Evolutionary conservation across 495 filamentous ascomycete genomes (phyloP).

Genomic region (Schizothecium vesticola): DNA sequence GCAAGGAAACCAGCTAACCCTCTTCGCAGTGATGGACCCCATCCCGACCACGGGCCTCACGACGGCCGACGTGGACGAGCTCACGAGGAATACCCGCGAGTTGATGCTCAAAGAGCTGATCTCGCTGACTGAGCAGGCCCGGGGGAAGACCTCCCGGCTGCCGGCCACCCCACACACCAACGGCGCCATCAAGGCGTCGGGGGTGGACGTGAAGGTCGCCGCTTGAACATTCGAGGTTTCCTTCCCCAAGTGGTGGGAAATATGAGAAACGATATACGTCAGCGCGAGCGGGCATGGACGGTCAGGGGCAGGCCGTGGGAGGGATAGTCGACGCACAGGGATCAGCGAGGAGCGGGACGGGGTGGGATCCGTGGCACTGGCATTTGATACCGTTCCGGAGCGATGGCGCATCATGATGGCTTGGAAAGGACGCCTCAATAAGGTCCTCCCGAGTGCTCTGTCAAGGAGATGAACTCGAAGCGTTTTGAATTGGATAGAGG

Average conservation of each 20-base stretch:
- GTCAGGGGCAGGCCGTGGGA: not conserved
- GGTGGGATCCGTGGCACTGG: not conserved
- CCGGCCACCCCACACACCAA: not conserved
- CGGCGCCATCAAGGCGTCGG: conserved; percentile 21
- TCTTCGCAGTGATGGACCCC: conserved; percentile 65
- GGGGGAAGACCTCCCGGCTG: conserved; percentile 4
- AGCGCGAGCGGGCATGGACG: not conserved
- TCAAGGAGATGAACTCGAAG: not conserved
- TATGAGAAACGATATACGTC: not conserved
- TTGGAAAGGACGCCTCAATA: not conserved
- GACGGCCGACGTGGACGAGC: conserved; percentile 71
- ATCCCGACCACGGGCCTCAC: conserved; percentile 77
- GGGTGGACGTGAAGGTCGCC: conserved; percentile 19
- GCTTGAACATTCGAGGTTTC: conserved; percentile 12
- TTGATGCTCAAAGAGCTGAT: conserved; percentile 75
- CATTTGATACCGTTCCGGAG: not conserved
- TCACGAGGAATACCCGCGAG: conserved; percentile 65
- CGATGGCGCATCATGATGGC: not conserved
- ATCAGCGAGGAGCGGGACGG: too few relatives aligned
- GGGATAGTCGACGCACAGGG: too few relatives aligned
- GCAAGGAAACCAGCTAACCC: not conserved
- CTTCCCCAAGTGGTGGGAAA: not conserved
- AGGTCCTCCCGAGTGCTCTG: not conserved
- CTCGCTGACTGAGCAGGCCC: conserved; percentile 49
- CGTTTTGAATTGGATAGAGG: not conserved